Base-by-base conservation (phyloP, 495 filamentous ascomycete species). In the Pyronema omphalodes region DNA sequence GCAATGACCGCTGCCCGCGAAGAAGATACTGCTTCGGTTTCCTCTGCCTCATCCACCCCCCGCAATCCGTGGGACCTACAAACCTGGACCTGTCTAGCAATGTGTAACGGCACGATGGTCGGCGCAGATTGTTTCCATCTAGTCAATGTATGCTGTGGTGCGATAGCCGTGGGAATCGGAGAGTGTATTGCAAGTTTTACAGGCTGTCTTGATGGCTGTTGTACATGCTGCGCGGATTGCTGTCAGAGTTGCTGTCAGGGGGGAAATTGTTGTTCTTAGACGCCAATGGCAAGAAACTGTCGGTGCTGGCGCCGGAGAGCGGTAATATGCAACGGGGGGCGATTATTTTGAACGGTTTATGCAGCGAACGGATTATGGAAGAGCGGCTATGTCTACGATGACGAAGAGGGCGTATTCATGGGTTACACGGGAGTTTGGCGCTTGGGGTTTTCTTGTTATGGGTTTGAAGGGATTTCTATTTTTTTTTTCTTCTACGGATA, bases 121-220 rank as follows among this genome's bases (percentile, higher is more conserved):
- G 44, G 18, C 34, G 45, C 49, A 7, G 59, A 63, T 37, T 58
- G 52, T 17, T 3, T 46, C 7, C 53, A 47, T 37, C 29, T 52
- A 15, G 45, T 52, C 41, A 62, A 63, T 29, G 46, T 51, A 6
- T 63, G 59, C 37, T 55, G 14, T 50, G 19, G 11, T 9, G 41
- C 46, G 6, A 37, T 53, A 12, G 15, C 9, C 18, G 1, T 62
- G 3, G 55, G 55, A 3, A 6, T 54, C 9, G 59, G 40, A 7
- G 59, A 63, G 56, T 46, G 29, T 6, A 1, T 59, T 1, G 8
- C 43, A 0, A 45, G 6, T n/a, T 34, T 55, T 9, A 51, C 49
- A 7, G 60, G 56, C 0, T 62, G 56, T 18, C 37, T 52, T 1
- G 14, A 50, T 3, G 14, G 54, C 12, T 57, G 54, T 3, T 36